Evolutionary conservation across 331 rosid genomes (phyloP), one percentile per base, ranked within the genome.

Genomic region (Phaseolus coccineus): DNA sequence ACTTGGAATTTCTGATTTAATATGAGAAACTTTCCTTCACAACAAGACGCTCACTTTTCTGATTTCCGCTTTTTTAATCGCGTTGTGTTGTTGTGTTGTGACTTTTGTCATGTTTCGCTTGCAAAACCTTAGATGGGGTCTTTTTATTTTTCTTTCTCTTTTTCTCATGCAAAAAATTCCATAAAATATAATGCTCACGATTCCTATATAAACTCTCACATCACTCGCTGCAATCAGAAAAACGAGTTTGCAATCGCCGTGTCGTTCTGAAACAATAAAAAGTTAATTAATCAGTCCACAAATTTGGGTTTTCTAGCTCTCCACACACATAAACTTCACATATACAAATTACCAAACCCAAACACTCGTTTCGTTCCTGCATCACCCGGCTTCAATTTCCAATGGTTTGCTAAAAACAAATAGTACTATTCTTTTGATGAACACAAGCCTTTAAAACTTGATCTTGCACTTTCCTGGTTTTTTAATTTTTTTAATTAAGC

Each of bases 381-480:
- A 51, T 14, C 80, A 10, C 51, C 71, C 11, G 78, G 67, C 75
- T 88, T 74, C 93, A 86, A 89, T 90, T 87, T 84, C 85, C 92
- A 80, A 86, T 12, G 78, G 85, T 62, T 67, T 76, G 9, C 8
- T 46, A 11, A 53, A 53, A 24, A 3, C 12, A 19, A 55, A 2
- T 10, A 27, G 51, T 46, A 19, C 22, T 19, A 70, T 67, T 61
- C 73, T 59, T 76, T 79, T 74, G 14, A 75, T 77, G 27, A 51
- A 63, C 35, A 50, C 42, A 58, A 53, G 86, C 47, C 76, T 58
- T 15, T 35, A 78, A 63, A 63, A 30, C 27, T 55, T 56, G 76
- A 78, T 88, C 73, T 86, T 81, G 76, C 88, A 79, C 90, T 90
- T 86, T 91, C 85, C 90, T 82, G 87, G 89, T 80, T 89, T 91